Conservation (phyloP, 257 asterid genomes). For the Scutellaria barbata region DNA sequence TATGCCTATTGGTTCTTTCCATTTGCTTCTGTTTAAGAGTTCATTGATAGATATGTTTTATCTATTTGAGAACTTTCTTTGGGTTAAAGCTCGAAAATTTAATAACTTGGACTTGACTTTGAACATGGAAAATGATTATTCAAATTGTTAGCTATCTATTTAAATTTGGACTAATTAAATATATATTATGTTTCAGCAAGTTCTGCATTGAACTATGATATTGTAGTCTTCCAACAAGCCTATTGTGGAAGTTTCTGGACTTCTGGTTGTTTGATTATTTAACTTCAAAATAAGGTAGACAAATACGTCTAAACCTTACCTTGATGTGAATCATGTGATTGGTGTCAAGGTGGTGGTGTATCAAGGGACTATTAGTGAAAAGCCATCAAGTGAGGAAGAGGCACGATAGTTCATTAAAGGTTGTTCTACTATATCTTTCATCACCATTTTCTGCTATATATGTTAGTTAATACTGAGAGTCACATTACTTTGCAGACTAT, state of each 20-base stretch:
- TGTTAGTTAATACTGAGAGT: conserved; percentile 12
- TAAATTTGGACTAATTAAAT: too few relatives aligned
- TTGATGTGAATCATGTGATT: conserved; percentile 37
- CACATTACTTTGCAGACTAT: conserved; percentile 54
- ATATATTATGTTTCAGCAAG: too few relatives aligned
- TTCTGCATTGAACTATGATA: too few relatives aligned
- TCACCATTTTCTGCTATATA: background rate
- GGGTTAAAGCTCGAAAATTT: too few relatives aligned
- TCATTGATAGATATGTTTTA: conserved; percentile 13
- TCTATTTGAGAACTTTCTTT: conserved; percentile 24
- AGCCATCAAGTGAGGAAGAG: conserved; percentile 76
- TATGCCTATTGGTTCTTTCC: conserved; percentile 7
- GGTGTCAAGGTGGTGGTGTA: conserved; percentile 82
- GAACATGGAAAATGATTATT: too few relatives aligned
- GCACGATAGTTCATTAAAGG: conserved; percentile 74
- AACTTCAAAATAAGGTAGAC: too few relatives aligned
- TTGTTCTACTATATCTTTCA: conserved; percentile 37
- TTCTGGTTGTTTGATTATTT: too few relatives aligned
- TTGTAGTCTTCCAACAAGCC: too few relatives aligned
- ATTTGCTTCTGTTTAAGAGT: background rate
- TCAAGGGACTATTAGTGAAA: conserved; percentile 78
- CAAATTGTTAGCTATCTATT: too few relatives aligned
- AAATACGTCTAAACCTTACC: background rate
- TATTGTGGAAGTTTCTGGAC: too few relatives aligned
- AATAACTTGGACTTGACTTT: too few relatives aligned